These are phyloP conservation scores for Calonectria pteridis DNA, from an alignment of 2,329 filamentous ascomycete species.

Conservation along the genomic window DNA sequence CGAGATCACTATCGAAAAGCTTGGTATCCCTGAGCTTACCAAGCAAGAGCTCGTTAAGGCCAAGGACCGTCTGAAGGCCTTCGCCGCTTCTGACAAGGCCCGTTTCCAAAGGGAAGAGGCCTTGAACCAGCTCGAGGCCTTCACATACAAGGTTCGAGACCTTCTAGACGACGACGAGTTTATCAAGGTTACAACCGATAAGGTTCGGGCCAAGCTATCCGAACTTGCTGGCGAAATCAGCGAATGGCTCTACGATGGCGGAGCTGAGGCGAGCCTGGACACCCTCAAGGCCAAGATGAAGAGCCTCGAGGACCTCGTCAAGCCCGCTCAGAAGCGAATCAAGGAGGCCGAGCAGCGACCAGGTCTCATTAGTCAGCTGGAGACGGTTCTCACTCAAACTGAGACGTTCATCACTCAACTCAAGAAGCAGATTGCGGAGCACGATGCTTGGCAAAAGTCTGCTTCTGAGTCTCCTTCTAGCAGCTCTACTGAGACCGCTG, in stretches of 20 bases:
- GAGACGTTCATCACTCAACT: slow-evolving; percentile 78
- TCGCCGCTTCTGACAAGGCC: slow-evolving; percentile 86
- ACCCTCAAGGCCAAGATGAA: slow-evolving; percentile 83
- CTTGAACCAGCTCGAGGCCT: slow-evolving; percentile 92
- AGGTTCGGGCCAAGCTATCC: slow-evolving; percentile 75
- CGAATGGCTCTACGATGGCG: slow-evolving; percentile 93
- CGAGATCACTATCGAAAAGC: slow-evolving; percentile 61
- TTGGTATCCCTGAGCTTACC: slow-evolving; percentile 63
- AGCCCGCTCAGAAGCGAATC: slow-evolving; percentile 81
- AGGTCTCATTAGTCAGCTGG: slow-evolving; percentile 73
- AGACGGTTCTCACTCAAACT: slow-evolving; percentile 78
- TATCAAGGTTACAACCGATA: slow-evolving; percentile 75
- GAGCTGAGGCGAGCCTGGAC: slow-evolving; percentile 79
- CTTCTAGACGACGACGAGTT: slow-evolving; percentile 84
- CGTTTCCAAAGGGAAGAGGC: slow-evolving; percentile 85
- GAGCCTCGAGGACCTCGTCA: slow-evolving; percentile 80
- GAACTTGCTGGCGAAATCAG: slow-evolving; percentile 76
- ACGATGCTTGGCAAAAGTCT: slow-evolving; percentile 71
- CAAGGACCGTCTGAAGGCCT: slow-evolving; percentile 82
- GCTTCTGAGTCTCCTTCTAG: slow-evolving; percentile 58
- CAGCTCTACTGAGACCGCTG: slow-evolving; percentile 56
- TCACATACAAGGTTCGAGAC: slow-evolving; percentile 90
- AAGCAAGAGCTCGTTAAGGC: slow-evolving; percentile 62
- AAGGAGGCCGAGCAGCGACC: slow-evolving; percentile 80
- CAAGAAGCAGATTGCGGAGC: slow-evolving; percentile 76